Evolutionary conservation across 2,329 filamentous ascomycete genomes (phyloP).

Genomic region (Fusarium odoratissimum): DNA sequence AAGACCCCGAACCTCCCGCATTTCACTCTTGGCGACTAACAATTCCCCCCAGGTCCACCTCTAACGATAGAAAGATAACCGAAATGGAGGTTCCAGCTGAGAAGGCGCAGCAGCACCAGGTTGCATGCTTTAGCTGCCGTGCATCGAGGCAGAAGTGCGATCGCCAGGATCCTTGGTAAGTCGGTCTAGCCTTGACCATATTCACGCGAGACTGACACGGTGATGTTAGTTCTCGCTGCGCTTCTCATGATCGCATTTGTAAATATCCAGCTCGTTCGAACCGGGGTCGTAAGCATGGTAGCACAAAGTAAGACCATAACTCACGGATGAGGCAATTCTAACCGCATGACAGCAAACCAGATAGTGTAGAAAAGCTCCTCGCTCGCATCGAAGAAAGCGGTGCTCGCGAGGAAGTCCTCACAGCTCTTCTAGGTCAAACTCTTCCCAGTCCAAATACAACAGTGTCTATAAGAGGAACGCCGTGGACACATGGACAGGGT

Average conservation of each 20-base stretch:
- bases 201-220: neutral
- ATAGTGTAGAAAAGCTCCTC: conserved; percentile 11
- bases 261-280: conserved; percentile 18
- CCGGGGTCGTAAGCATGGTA: conserved; percentile 18
- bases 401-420: conserved; percentile 2
- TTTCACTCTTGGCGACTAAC: neutral
- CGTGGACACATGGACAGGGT: neutral
- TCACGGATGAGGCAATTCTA: neutral
- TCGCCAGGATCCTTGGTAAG: conserved; percentile 20
- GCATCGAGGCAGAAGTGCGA: conserved; percentile 22
- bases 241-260: conserved; percentile 10
- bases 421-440: neutral
- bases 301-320: neutral
- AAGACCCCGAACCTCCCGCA: conserved; percentile 9
- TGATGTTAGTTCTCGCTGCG: conserved; percentile 2
- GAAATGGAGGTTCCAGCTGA: conserved; percentile 1
- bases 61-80: neutral
- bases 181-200: neutral
- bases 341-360: neutral
- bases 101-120: conserved; percentile 11
- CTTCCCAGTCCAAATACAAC: conserved; percentile 21
- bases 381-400: conserved; percentile 21
- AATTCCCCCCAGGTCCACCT: neutral
- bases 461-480: neutral
- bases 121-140: conserved; percentile 23